phyloP scores from a whole-genome alignment of 2,329 filamentous ascomycete genomes.

The Penicillium janthinellum region DNA sequence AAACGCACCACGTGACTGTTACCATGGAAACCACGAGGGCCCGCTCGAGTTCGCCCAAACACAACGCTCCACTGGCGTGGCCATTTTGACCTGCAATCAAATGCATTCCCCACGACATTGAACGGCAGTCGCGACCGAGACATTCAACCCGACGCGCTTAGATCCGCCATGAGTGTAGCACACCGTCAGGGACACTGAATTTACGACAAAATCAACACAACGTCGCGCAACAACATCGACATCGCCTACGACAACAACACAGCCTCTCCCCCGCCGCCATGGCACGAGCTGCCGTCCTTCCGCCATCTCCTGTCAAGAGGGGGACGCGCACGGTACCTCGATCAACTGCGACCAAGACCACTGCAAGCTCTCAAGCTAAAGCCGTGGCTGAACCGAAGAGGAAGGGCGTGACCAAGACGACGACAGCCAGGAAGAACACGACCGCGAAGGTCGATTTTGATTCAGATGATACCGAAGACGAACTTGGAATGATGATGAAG shows the following conservation, averaged over 20 bases:
- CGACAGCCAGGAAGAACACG: conserved; percentile 4
- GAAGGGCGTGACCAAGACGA: conserved; percentile 5
- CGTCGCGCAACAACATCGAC: conserved; percentile 6
- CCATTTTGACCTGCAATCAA: conserved; percentile 19
- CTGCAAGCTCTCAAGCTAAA: conserved; percentile 16
- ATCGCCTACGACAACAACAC: neutral
- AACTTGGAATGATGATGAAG: conserved; percentile 24
- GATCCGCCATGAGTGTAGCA: conserved; percentile 20
- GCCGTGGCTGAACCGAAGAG: conserved; percentile 1
- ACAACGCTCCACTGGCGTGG: conserved; percentile 18
- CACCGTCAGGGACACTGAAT: conserved; percentile 8
- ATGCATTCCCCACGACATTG: conserved; percentile 12
- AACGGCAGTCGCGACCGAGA: conserved; percentile 10
- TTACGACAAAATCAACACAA: conserved; percentile 1
- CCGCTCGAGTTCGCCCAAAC: conserved; percentile 17
- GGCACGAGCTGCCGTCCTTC: conserved; percentile 29
- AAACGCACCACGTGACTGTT: conserved; percentile 18
- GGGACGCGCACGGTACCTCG: conserved; percentile 19
- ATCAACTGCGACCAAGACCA: conserved; percentile 20
- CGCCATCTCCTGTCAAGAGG: conserved; percentile 24
- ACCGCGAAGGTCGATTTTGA: conserved; percentile 10
- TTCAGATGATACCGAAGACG: conserved; percentile 27
- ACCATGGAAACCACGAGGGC: conserved; percentile 17
- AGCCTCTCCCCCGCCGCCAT: conserved; percentile 12
- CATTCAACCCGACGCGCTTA: neutral